Conservation (phyloP, 306 rosid genomes). For the Vicia sativa region DNA sequence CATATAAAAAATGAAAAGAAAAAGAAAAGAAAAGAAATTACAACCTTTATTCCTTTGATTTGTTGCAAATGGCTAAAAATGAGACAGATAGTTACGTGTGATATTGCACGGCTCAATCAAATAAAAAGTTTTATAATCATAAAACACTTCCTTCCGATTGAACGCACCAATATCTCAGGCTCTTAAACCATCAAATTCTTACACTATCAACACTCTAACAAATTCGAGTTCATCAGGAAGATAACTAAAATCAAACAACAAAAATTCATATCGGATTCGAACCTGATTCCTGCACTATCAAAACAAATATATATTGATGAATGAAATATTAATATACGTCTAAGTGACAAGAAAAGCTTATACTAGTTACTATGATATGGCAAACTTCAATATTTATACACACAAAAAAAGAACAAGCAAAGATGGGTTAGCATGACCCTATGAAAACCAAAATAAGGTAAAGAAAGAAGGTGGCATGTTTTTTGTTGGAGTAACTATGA, state of each 20-base stretch:
- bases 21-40: background rate
- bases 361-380: background rate
- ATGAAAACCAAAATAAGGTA: conserved; percentile 31
- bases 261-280: background rate
- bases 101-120: conserved; percentile 97
- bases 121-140: conserved; percentile 52
- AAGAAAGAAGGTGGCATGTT: conserved; percentile 43
- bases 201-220: background rate
- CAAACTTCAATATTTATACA: conserved; percentile 13
- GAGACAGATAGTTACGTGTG: conserved; percentile 42
- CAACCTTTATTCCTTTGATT: conserved; percentile 7
- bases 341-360: conserved; percentile 34
- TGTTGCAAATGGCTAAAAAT: conserved; percentile 10
- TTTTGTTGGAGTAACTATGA: conserved; percentile 36
- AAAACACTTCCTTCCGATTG: conserved; percentile 68
- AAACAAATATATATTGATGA: conserved; percentile 21
- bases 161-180: conserved; percentile 77
- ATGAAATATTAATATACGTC: background rate
- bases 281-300: conserved; percentile 4
- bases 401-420: conserved; percentile 27
- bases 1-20: conserved; percentile 4
- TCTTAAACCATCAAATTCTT: background rate
- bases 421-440: conserved; percentile 22
- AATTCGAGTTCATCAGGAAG: background rate
- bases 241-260: background rate